A percentile compares a stretch with the other conserved stretches of the same genome.
phyloP scores from a whole-genome alignment of 371 early-diverging fungal species.

The Mucor indicus region DNA sequence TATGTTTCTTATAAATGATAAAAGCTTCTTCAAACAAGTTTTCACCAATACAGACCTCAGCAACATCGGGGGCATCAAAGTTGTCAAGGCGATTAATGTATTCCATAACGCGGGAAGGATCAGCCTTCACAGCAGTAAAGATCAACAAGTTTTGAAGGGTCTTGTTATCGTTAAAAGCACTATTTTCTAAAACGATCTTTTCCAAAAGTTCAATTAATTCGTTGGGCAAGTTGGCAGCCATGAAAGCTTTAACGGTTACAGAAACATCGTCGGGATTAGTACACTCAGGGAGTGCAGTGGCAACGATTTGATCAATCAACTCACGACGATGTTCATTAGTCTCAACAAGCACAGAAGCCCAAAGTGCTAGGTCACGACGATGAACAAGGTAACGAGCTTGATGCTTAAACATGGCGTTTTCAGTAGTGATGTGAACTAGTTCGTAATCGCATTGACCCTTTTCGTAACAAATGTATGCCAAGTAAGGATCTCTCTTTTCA shows the following conservation, averaged over 20 bases:
- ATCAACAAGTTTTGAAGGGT: conserved; percentile 96
- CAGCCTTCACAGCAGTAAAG: conserved; percentile 95
- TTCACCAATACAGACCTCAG: conserved; percentile 86
- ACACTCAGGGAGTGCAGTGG: conserved; percentile 91
- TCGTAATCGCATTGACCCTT: conserved; percentile 94
- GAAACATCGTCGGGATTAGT: conserved; percentile 97
- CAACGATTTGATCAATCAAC: conserved; percentile 91
- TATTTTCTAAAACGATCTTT: conserved; percentile 89
- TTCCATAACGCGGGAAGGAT: conserved; percentile 89
- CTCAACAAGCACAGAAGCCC: conserved; percentile 79
- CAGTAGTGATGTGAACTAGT: conserved; percentile 90
- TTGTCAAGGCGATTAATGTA: conserved; percentile 91
- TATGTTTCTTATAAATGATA: conserved; percentile 89
- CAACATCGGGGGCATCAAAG: conserved; percentile 95
- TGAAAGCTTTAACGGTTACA: conserved; percentile 94
- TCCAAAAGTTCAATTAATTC: conserved; percentile 96
- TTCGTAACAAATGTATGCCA: conserved; percentile 94
- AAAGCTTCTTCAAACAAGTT: conserved; percentile 95
- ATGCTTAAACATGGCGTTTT: conserved; percentile 98
- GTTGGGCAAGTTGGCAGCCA: conserved; percentile 92
- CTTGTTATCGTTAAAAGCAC: conserved; percentile 92
- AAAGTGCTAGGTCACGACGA: conserved; percentile 82
- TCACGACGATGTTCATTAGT: conserved; percentile 82
- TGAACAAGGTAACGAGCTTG: conserved; percentile 94
- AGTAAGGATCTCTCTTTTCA: conserved; percentile 96